phyloP scores from a whole-genome alignment of 2,329 filamentous ascomycete genomes.

The Camillea tinctor region DNA sequence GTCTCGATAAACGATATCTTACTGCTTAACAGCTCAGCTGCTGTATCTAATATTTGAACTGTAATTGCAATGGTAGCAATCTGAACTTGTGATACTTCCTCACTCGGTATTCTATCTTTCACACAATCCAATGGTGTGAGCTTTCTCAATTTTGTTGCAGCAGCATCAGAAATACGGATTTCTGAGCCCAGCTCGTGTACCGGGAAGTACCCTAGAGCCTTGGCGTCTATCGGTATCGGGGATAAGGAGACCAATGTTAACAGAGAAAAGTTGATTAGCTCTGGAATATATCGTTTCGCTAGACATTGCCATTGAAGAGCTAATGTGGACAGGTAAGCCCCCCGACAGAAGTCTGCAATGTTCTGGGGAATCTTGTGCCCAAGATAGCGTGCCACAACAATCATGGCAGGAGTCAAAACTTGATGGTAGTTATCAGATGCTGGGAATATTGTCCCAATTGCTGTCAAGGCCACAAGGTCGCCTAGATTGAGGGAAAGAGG shows the following conservation, averaged over 20 bases:
- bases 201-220: conserved; percentile 56
- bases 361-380: conserved; percentile 70
- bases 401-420: conserved; percentile 84
- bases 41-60: conserved; percentile 62
- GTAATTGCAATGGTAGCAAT: conserved; percentile 62
- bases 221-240: conserved; percentile 48
- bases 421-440: conserved; percentile 98
- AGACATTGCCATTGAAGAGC: conserved; percentile 79
- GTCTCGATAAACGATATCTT: conserved; percentile 78
- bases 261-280: conserved; percentile 77
- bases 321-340: conserved; percentile 76
- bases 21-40: conserved; percentile 70
- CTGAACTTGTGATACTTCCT: conserved; percentile 39
- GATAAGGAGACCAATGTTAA: conserved; percentile 70
- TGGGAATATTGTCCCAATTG: conserved; percentile 81
- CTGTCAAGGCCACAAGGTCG: conserved; percentile 80
- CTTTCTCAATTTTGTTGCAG: conserved; percentile 45
- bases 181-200: conserved; percentile 54
- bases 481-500: conserved; percentile 58
- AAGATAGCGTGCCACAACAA: conserved; percentile 80
- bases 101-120: conserved; percentile 26
- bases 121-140: conserved; percentile 61
- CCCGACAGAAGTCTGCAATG: conserved; percentile 66
- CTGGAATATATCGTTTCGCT: conserved; percentile 85
- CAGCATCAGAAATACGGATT: conserved; percentile 48